These are phyloP conservation scores for Yamadazyma olivae DNA, from an alignment of 805 yeast species.

Conservation along the genomic window DNA sequence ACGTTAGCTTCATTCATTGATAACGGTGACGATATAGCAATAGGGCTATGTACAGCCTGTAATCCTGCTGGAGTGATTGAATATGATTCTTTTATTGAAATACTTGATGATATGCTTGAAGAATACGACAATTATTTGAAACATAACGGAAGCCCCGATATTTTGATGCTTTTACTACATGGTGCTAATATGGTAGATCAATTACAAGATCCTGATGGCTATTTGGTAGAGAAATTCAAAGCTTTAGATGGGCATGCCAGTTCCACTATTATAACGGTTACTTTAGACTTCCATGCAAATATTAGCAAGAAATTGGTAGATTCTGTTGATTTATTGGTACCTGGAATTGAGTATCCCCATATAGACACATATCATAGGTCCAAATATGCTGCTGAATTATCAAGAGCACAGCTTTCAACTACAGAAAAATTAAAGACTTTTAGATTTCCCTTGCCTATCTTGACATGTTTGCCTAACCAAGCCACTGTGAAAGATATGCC, in stretches of 20 bases:
- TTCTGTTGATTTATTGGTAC: neutral
- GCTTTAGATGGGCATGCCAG: neutral
- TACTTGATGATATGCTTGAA: constrained; percentile 2
- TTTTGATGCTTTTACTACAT: constrained; percentile 3
- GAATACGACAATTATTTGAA: constrained; percentile 1
- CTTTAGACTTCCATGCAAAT: constrained; percentile 4
- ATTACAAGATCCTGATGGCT: constrained; percentile 4
- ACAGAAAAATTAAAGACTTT: neutral
- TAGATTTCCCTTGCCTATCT: constrained; percentile 2
- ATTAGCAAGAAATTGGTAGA: constrained; percentile 2
- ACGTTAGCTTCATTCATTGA: constrained; percentile 1
- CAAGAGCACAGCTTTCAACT: neutral
- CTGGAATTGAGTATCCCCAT: constrained; percentile 3
- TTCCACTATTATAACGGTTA: neutral
- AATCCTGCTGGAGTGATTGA: constrained; percentile 3
- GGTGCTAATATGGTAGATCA: constrained; percentile 2
- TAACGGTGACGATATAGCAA: constrained; percentile 2
- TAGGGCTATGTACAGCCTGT: constrained; percentile 6
- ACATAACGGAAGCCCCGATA: constrained; percentile 1
- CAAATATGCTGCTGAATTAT: neutral
- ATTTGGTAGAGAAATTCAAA: constrained; percentile 1
- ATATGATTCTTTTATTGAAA: constrained; percentile 1
- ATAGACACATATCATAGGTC: constrained; percentile 2
- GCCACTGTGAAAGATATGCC: constrained; percentile 4
- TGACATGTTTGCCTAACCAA: constrained; percentile 3